Evolutionary conservation across 208 protist species (phyloP).

Genomic region (Acanthamoeba triangularis): DNA sequence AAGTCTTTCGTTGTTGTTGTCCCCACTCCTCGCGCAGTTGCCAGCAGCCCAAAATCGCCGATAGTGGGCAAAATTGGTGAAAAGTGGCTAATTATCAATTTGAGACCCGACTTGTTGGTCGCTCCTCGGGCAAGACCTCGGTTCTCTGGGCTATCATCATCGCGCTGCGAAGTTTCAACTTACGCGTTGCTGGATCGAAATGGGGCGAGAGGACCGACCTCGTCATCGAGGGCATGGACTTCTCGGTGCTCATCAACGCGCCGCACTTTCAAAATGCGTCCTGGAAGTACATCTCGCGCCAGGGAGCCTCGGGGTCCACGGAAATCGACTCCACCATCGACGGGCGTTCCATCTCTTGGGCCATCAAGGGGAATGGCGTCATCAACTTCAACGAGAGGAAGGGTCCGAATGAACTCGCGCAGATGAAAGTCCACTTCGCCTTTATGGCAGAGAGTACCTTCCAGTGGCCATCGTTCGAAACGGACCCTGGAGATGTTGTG

Average conservation of each 20-base stretch:
- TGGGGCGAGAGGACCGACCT: background rate
- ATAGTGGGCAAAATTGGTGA: no score
- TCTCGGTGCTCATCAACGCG: constrained; percentile 14
- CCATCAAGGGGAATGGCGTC: background rate
- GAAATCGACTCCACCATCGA: background rate
- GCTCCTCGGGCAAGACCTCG: background rate
- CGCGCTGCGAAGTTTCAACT: constrained; percentile 14
- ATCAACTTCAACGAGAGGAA: background rate
- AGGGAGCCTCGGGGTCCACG: background rate
- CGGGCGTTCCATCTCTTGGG: background rate
- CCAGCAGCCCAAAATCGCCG: no score
- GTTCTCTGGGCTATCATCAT: constrained; percentile 28
- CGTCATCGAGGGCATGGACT: background rate
- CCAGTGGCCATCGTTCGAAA: background rate
- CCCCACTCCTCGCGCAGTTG: no score
- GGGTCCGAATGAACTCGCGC: background rate
- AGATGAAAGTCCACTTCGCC: background rate
- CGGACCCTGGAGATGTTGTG: background rate
- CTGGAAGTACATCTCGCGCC: constrained; percentile 32
- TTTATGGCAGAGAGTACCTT: constrained; percentile 40
- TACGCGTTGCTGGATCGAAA: background rate
- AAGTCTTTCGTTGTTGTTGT: no score
- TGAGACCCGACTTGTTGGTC: no score
- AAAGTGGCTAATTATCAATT: no score
- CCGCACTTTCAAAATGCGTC: constrained; percentile 1